Evolutionary conservation across 306 rosid species (phyloP), one percentile per base, ranked within the genome.

Genomic region (Pyrus communis): DNA sequence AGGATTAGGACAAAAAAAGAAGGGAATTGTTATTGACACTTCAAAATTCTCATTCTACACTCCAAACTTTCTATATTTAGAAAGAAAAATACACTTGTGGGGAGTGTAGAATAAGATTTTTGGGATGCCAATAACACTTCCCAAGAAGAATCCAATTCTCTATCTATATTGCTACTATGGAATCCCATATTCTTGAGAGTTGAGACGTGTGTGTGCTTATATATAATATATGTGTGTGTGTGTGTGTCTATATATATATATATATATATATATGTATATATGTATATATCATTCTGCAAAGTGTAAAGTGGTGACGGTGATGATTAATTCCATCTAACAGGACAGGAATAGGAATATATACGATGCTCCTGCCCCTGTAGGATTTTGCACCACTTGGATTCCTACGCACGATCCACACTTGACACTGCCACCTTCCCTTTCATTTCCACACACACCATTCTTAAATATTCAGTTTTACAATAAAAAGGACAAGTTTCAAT

Each of bases 71-170:
- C 27, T 25, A 25, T 25, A 25, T 25, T 25, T 25, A 25, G 27
- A 25, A 25, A 25, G 27, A 25, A 25, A 25, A 25, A 25, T 25
- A 25, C 27, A 25, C 27, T 25, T 25, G 0, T 25, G 0, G 27
- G 27, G 0, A 25, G 0, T 25, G 27, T 25, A 25, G 27, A 25
- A 25, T 25, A 1, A 25, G 27, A 25, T 25, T 25, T 25, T 25
- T 25, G 2, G 2, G 1, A 2, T 25, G 27, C 2, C 2, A 25
- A 25, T 25, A 25, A 25, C 27, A 25, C 1, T 25, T 25, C 2
- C 1, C 27, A 25, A 25, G 75, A 8, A 63, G 91, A 88, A 88
- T 88, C 78, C 60, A 80, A 86, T 90, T 88, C 89, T 71, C 15
- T 2, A 58, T 17, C 63, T 58, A 58, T 25, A 58, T 25, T 11